These are phyloP conservation scores for Cercospora sp. DNA, from an alignment of 2,329 filamentous ascomycete genomes.

Conservation along the genomic window DNA sequence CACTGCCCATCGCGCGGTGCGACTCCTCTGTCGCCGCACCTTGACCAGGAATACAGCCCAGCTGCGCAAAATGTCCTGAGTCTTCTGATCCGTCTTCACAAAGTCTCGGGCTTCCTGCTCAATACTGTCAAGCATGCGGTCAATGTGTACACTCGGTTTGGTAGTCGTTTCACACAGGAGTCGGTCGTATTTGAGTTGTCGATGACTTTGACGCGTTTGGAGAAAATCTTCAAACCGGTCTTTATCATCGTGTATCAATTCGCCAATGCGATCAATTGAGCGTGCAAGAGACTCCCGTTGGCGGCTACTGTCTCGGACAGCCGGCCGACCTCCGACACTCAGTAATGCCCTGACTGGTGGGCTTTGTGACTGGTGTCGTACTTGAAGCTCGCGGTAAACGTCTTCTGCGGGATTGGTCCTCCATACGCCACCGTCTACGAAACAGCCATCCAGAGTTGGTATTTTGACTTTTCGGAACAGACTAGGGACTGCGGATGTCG, in stretches of 20 bases:
- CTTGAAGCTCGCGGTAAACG: not conserved
- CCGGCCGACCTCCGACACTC: not conserved
- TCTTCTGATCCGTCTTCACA: not conserved
- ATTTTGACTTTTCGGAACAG: not conserved
- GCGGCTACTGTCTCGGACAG: not conserved
- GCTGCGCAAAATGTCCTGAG: not conserved
- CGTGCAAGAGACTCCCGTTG: not conserved
- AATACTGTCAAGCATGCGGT: not conserved
- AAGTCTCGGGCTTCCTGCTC: not conserved
- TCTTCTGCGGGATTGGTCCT: not conserved
- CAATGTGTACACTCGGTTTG: not conserved
- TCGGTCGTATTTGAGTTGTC: not conserved
- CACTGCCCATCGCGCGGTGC: not conserved
- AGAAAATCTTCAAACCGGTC: not conserved
- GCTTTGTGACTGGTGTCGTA: not conserved
- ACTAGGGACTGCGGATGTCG: not conserved
- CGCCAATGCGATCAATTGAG: not conserved
- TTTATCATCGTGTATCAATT: not conserved
- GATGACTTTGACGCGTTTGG: too few species aligned
- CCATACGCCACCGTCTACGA: not conserved
- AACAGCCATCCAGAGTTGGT: not conserved
- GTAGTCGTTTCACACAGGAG: not conserved
- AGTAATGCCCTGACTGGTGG: not conserved
- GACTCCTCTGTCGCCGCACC: not conserved
- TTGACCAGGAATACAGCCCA: not conserved